A percentile compares a stretch with the other conserved stretches of the same genome.
Conservation (phyloP, 2,329 filamentous ascomycete species). For the Aureobasidium sp. region DNA sequence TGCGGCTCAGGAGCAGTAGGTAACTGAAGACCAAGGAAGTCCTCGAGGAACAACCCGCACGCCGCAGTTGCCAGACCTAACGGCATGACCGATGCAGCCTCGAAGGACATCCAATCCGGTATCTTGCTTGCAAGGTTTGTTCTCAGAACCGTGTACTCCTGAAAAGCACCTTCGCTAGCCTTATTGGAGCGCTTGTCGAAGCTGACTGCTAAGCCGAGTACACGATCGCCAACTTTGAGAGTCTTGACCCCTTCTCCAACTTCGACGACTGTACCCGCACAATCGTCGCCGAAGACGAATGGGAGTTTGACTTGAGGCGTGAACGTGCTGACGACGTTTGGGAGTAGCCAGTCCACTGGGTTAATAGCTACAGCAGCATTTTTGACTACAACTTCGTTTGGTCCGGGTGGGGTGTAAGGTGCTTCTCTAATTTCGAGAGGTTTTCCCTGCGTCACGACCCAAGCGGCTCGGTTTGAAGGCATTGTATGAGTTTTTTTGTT, state of each 20-base stretch:
- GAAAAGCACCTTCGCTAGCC: conserved; percentile 21
- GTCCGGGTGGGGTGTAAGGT: conserved; percentile 19
- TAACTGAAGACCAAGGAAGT: conserved; percentile 16
- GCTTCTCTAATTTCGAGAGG: conserved; percentile 21
- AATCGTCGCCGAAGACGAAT: conserved; percentile 25
- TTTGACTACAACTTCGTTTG: conserved; percentile 31
- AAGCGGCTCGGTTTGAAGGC: conserved; percentile 22
- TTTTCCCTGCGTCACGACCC: conserved; percentile 18
- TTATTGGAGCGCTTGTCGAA: conserved; percentile 15
- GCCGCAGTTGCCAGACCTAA: conserved; percentile 21
- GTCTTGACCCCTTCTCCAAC: conserved; percentile 29
- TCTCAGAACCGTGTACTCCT: conserved; percentile 20
- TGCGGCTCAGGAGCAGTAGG: not conserved
- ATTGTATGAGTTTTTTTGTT: not conserved
- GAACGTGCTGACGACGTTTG: conserved; percentile 23
- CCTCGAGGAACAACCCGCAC: conserved; percentile 19
- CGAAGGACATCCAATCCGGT: conserved; percentile 20
- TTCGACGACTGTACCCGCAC: conserved; percentile 28
- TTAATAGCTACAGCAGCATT: conserved; percentile 35
- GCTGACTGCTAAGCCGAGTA: conserved; percentile 21
- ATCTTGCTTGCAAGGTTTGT: conserved; percentile 16
- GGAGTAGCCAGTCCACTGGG: conserved; percentile 33
- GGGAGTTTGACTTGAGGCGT: conserved; percentile 22
- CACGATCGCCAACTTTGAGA: conserved; percentile 33
- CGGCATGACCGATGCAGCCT: conserved; percentile 22